Percentiles rank a stretch among this genome's conserved stretches.
phyloP scores from a whole-genome alignment of 2,329 filamentous ascomycete species.

The Arachnomyces sp. region DNA sequence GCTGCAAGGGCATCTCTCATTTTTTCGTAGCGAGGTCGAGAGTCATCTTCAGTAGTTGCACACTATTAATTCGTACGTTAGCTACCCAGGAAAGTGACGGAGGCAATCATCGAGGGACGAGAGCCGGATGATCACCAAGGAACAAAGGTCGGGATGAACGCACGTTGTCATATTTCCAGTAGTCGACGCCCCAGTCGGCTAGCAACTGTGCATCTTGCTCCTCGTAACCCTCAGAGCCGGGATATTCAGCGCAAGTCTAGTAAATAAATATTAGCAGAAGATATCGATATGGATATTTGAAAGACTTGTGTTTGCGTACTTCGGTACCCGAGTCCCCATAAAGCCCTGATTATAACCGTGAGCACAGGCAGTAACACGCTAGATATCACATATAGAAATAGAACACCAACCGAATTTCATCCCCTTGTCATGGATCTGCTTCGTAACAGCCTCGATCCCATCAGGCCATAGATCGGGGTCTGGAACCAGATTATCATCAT shows the following conservation, averaged over 20 bases:
- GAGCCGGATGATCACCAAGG: no score
- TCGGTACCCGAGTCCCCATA: no score
- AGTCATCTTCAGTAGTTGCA: conserved; percentile 16
- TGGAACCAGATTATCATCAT: conserved; percentile 36
- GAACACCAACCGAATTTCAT: conserved; percentile 50
- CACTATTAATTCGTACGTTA: conserved; percentile 33
- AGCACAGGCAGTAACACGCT: not conserved
- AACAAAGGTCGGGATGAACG: no score
- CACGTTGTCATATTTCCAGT: conserved; percentile 49
- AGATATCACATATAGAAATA: conserved; percentile 2
- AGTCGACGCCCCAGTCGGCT: conserved; percentile 48
- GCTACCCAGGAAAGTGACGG: no score
- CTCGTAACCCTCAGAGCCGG: conserved; percentile 52
- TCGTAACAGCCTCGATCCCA: conserved; percentile 49
- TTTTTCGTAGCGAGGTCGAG: conserved; percentile 40
- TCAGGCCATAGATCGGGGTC: conserved; percentile 49
- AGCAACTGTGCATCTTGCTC: conserved; percentile 51
- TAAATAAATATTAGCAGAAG: conserved; percentile 22
- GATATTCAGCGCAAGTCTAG: conserved; percentile 50
- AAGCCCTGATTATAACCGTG: no score
- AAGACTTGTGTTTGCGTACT: no score
- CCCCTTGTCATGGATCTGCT: conserved; percentile 48
- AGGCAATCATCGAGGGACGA: no score
- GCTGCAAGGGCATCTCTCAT: conserved; percentile 43
- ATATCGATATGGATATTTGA: not conserved